Evolutionary conservation across 2,329 filamentous ascomycete species (phyloP).

Genomic region (Fusarium heterosporum): DNA sequence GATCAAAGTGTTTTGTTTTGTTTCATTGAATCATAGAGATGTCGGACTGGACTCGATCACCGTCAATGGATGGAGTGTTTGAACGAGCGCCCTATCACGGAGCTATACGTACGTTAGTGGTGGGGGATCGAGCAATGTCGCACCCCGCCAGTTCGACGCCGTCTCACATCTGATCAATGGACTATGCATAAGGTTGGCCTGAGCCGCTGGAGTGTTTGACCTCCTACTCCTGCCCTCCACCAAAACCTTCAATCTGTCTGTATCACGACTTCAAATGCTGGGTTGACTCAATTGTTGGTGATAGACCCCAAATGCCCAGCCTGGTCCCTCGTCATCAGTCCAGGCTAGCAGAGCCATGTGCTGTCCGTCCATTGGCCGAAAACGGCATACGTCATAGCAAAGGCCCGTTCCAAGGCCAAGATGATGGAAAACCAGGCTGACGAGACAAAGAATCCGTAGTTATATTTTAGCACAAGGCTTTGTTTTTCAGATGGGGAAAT

Average conservation of each 20-base stretch:
- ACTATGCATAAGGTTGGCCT: constrained; percentile 12
- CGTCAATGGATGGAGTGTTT: constrained; percentile 6
- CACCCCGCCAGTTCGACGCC: constrained; percentile 36
- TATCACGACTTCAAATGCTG: background rate
- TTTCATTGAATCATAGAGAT: background rate
- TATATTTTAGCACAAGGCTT: constrained; percentile 9
- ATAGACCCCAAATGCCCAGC: constrained; percentile 24
- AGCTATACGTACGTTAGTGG: constrained; percentile 9
- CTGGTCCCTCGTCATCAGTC: constrained; percentile 26
- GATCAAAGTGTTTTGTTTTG: background rate
- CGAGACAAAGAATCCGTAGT: constrained; percentile 19
- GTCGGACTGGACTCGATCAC: constrained; percentile 3
- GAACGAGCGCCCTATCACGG: constrained; percentile 2
- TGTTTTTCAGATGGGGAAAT: background rate
- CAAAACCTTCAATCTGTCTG: background rate
- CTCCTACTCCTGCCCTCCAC: background rate
- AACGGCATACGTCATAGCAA: constrained; percentile 38
- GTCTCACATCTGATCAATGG: constrained; percentile 16
- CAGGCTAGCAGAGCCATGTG: constrained; percentile 30
- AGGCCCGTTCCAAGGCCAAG: constrained; percentile 39
- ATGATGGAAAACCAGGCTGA: constrained; percentile 29
- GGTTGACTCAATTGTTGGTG: background rate
- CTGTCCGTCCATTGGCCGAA: constrained; percentile 33
- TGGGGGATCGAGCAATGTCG: constrained; percentile 11
- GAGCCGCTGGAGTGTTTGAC: background rate